These are phyloP conservation scores for Euphorbia celastroides DNA, from an alignment of 441 rosid species.

Conservation along the genomic window DNA sequence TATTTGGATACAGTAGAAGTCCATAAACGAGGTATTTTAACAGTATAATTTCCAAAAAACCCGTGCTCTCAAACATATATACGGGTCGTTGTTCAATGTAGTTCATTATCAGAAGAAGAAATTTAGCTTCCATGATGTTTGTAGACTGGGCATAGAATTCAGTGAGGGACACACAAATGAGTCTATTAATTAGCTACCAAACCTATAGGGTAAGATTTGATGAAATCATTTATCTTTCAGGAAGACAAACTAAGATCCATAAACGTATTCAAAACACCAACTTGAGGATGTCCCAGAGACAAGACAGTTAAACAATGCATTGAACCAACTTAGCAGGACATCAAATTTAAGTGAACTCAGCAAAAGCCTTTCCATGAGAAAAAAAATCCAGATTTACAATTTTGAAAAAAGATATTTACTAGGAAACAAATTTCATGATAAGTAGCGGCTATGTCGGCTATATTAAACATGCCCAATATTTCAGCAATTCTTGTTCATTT, in stretches of 20 bases:
- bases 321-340: slow-evolving; percentile 19
- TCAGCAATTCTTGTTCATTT: neutral
- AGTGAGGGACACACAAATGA: neutral
- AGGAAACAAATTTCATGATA: neutral
- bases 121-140: neutral
- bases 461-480: neutral
- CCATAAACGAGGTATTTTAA: neutral
- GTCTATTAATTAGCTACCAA: slow-evolving; percentile 7
- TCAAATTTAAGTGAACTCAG: neutral
- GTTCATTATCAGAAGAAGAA: neutral
- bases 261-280: slow-evolving; percentile 46
- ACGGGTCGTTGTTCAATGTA: neutral
- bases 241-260: slow-evolving; percentile 51
- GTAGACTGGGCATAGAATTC: neutral
- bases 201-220: neutral
- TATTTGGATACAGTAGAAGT: neutral
- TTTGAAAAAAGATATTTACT: neutral
- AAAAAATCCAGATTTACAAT: neutral
- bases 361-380: neutral
- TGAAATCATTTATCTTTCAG: slow-evolving; percentile 27
- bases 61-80: neutral
- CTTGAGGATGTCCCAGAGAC: slow-evolving; percentile 27
- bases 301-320: slow-evolving; percentile 15
- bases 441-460: neutral
- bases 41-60: neutral